phyloP scores from a whole-genome alignment of 169 alveolate species.

The Plasmodium malariae region DNA sequence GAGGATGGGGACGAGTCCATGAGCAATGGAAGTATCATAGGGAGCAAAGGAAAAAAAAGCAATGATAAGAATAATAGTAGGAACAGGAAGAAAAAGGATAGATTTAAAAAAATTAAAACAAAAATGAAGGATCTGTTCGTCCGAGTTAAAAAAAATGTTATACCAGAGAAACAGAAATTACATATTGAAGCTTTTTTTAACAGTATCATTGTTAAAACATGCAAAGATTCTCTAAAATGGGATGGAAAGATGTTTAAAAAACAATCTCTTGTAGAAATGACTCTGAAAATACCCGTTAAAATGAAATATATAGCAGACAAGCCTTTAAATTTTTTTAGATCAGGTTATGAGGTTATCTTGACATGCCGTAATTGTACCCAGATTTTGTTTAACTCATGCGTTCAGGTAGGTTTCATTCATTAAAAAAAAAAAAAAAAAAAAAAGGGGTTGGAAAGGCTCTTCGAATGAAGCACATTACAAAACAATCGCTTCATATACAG shows the following conservation, averaged over 20 bases:
- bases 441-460: too few species aligned
- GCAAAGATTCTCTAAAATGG: constrained; percentile 69
- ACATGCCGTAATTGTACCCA: constrained; percentile 53
- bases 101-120: not conserved
- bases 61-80: not conserved
- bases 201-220: constrained; percentile 62
- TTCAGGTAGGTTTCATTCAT: too few species aligned
- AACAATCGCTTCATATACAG: too few species aligned
- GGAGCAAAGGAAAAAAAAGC: not conserved
- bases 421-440: too few species aligned
- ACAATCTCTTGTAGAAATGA: constrained; percentile 49
- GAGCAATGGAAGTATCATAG: not conserved
- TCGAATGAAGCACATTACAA: too few species aligned
- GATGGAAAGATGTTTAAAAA: constrained; percentile 60
- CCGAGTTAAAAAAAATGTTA: constrained; percentile 4
- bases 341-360: constrained; percentile 65
- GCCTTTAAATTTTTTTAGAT: constrained; percentile 61
- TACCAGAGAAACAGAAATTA: constrained; percentile 54
- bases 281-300: constrained; percentile 67
- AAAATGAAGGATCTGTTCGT: constrained; percentile 21
- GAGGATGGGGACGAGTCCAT: not conserved
- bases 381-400: constrained; percentile 64
- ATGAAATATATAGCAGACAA: constrained; percentile 42
- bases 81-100: not conserved
- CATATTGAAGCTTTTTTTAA: constrained; percentile 74